phyloP scores from a whole-genome alignment of 805 yeast species.

The Saccharomycopsis fodiens region DNA sequence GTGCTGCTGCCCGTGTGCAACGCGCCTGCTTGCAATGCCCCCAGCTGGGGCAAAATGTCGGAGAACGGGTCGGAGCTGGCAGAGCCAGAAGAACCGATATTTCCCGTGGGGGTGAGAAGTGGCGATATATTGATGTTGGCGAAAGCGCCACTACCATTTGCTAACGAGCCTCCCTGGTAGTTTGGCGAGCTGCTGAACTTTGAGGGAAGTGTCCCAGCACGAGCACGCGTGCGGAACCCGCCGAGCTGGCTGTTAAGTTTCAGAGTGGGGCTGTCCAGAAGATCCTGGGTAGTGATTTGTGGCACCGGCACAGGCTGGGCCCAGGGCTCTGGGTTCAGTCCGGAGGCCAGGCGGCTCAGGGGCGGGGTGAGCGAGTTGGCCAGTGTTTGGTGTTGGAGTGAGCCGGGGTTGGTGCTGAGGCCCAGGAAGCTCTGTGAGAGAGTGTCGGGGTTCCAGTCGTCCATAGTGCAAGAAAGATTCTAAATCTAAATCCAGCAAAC shows the following conservation, averaged over 20 bases:
- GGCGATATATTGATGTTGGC: slow-evolving; percentile 22
- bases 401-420: slow-evolving; percentile 12
- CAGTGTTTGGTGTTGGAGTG: slow-evolving; percentile 5
- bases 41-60: slow-evolving; percentile 19
- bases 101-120: slow-evolving; percentile 1
- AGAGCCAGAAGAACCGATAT: slow-evolving; percentile 21
- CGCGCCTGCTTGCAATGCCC: no score
- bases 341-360: neutral
- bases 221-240: slow-evolving; percentile 44
- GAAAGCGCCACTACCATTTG: slow-evolving; percentile 19
- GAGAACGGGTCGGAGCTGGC: slow-evolving; percentile 19
- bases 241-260: slow-evolving; percentile 29
- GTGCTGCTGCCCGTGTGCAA: slow-evolving; percentile 26
- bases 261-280: neutral
- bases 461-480: no score
- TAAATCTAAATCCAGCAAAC: neutral
- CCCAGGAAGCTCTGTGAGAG: slow-evolving; percentile 15
- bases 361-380: slow-evolving; percentile 1
- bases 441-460: neutral
- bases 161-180: slow-evolving; percentile 13
- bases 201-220: slow-evolving; percentile 79
- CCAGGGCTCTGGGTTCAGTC: slow-evolving; percentile 1
- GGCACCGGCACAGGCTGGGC: neutral
- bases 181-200: slow-evolving; percentile 33
- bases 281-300: neutral